Evolutionary conservation across 805 yeast genomes (phyloP), one percentile per base, ranked within the genome.

Genomic region (Yarrowia sp.): DNA sequence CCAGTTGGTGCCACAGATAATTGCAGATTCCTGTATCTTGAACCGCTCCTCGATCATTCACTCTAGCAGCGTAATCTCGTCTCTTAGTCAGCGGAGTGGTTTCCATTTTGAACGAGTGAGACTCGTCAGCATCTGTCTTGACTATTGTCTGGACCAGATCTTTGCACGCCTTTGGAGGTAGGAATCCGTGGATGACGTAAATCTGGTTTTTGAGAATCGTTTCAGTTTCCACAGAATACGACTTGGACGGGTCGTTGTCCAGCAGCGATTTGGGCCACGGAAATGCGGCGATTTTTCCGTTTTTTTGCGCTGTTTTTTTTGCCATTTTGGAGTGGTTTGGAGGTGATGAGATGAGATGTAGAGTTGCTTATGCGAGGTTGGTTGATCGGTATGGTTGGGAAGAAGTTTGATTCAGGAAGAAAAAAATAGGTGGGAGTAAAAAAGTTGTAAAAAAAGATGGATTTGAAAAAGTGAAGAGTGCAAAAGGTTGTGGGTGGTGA

Each of bases 61-160:
- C 79, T 40, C 89, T 73, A 0, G 83, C 83, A 2, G 89, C 89
- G 67, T 83, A 85, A 11, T 78, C 80, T 67, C 77, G 82, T 35
- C 71, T 63, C 79, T 66, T 1, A 83, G 85, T 0, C 85, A 83
- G 0, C 85, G 82, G 65, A 76, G 68, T 67, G 0, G 66, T 65
- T 8, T 51, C 49, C 41, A 68, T 65, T 24, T 30, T 28, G 40
- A 58, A 58, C 6, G 49, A 19, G 14, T 58, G 21, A 3, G 32
- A 8, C 24, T 40, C 51, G 26, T 41, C 63, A 4, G 36, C 40
- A 22, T 58, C 63, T 0, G 63, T 43, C 32, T 58, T 58, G n/a
- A 26, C 49, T 24, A 69, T 68, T 44, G 65, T 51, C 21, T 59
- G 49, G 11, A 69, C 48, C 32, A 69, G 67, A 63, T 69, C 70